Base-by-base conservation (phyloP, 768 basidiomycete species). In the Pisolithus orientalis region DNA sequence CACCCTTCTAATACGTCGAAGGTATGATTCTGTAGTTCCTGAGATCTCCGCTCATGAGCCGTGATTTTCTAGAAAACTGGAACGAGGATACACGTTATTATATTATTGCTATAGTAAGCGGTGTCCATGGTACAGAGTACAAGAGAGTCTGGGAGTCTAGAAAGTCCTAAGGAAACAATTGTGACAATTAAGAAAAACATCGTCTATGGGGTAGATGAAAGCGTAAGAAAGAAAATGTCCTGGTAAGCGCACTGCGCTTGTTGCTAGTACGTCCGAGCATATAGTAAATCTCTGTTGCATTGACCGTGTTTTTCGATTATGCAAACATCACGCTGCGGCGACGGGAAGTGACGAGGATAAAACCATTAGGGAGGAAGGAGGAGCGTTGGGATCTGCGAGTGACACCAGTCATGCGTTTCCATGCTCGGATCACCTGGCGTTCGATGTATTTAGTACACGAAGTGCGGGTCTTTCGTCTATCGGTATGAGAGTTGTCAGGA, bases 331-430 rank as follows among this genome's bases (percentile, higher is more conserved):
- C 64, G 63, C 82, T 83, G 50, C 77, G 80, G 53, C 82, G 74
- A 50, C 76, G 74, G 32, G 69, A 62, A 9, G 78, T 84, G 58
- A 86, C 72, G 53, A 85, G 71, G 59, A 84, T 75, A 63, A 85
- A 85, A 62, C 82, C 83, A 24, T 75, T 74, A 29, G 79, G 76
- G 45, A 83, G 69, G 60, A 77, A 62, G 3, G 84, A 82, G 5
- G 74, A 71, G 39, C 80, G 77, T 25, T 76, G 73, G 32, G 70
- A 70, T 49, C 74, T 80, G 55, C 79, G 80, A 31, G 78, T 74
- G 29, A 71, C 68, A 24, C 74, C 70, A 25, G 82, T 84, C 60
- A 85, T 65, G 38, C 74, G 67, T 61, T 86, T 86, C 84, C 84
- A 86, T 9, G 76, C 71, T 40, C 72, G 69, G 49, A 85, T 65